Percentiles rank a stretch among this genome's conserved stretches.
phyloP scores from a whole-genome alignment of 495 filamentous ascomycete species.

The Xylaria bambusicola region DNA sequence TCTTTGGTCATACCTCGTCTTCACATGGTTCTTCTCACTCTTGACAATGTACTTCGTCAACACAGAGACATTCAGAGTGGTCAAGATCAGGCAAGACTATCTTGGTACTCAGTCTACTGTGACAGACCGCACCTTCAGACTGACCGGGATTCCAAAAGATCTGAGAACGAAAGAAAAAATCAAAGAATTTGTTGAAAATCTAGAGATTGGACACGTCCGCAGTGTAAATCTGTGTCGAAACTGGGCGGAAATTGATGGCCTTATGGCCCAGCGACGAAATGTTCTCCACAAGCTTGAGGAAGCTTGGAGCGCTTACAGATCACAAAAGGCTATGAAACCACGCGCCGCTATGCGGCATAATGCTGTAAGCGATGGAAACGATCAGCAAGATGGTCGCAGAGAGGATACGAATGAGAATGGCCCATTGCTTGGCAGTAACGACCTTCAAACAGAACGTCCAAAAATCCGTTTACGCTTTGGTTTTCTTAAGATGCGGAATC shows the following conservation, averaged over 20 bases:
- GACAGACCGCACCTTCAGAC: conserved; percentile 88
- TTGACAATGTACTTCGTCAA: conserved; percentile 82
- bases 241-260: conserved; percentile 79
- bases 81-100: conserved; percentile 84
- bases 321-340: conserved; percentile 27
- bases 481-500: conserved; percentile 68
- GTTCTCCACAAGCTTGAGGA: conserved; percentile 77
- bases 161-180: conserved; percentile 80
- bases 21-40: conserved; percentile 86
- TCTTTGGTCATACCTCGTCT: conserved; percentile 91
- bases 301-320: conserved; percentile 71
- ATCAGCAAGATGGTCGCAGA: conserved; percentile 39
- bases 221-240: conserved; percentile 83
- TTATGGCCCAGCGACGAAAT: conserved; percentile 67
- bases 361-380: conserved; percentile 7
- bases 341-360: neutral
- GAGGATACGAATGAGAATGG: conserved; percentile 41
- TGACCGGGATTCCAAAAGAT: conserved; percentile 84
- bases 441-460: conserved; percentile 57
- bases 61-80: conserved; percentile 77
- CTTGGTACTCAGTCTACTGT: conserved; percentile 90
- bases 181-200: conserved; percentile 80
- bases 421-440: conserved; percentile 54
- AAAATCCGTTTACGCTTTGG: conserved; percentile 78
- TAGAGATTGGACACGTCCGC: conserved; percentile 92